These are phyloP conservation scores for Taphrina populina DNA, from an alignment of 1,139 yeast species.

Conservation along the genomic window DNA sequence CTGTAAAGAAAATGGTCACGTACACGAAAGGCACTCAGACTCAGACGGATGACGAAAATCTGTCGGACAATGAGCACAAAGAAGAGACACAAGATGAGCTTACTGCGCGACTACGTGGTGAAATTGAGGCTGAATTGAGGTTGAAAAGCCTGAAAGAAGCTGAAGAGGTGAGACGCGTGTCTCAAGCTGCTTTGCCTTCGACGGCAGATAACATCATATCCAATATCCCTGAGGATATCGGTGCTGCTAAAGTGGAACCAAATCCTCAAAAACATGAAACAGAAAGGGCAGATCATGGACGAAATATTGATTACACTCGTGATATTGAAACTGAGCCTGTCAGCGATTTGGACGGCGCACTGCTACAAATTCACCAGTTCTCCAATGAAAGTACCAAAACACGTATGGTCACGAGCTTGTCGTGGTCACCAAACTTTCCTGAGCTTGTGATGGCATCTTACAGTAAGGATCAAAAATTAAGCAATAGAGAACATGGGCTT, in stretches of 20 bases:
- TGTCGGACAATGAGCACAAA: neutral
- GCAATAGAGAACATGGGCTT: constrained; percentile 40
- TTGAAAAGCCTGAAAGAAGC: constrained; percentile 20
- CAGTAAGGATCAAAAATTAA: constrained; percentile 38
- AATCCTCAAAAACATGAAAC: too few species aligned
- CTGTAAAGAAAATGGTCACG: constrained; percentile 31
- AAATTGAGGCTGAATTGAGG: constrained; percentile 39
- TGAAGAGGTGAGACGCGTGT: neutral
- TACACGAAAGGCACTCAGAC: constrained; percentile 44
- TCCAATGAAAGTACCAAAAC: constrained; percentile 41
- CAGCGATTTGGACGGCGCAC: constrained; percentile 1
- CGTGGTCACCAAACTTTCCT: constrained; percentile 49
- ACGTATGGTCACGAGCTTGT: constrained; percentile 49
- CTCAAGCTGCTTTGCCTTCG: neutral
- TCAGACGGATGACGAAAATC: constrained; percentile 20
- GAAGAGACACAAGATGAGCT: constrained; percentile 19
- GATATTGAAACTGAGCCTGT: neutral
- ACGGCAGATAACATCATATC: neutral
- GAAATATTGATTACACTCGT: neutral
- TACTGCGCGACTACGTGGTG: constrained; percentile 36
- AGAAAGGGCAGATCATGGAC: neutral
- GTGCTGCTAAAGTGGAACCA: neutral
- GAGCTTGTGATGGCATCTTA: constrained; percentile 51
- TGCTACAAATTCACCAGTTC: constrained; percentile 40
- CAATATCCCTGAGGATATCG: neutral